Conservation (phyloP, 2,329 filamentous ascomycete genomes). For the Penicillium sp. region DNA sequence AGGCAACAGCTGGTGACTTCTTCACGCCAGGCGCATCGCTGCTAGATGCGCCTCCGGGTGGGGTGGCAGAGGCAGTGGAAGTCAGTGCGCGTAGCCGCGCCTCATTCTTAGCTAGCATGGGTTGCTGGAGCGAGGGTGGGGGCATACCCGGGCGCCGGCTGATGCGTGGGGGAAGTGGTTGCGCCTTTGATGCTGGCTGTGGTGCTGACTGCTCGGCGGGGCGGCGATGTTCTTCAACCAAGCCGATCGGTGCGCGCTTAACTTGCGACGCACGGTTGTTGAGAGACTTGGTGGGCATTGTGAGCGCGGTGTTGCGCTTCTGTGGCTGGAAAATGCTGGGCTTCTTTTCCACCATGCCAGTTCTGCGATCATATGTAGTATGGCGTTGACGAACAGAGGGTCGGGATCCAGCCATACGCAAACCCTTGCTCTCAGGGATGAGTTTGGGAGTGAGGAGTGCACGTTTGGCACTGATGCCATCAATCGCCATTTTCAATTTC, state of each 20-base stretch:
- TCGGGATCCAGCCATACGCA: conserved; percentile 31
- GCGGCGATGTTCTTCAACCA: conserved; percentile 45
- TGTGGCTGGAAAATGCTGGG: conserved; percentile 36
- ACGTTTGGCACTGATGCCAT: conserved; percentile 59
- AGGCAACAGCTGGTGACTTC: conserved; percentile 1
- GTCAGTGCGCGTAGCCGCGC: conserved; percentile 27
- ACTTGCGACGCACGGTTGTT: conserved; percentile 41
- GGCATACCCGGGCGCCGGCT: not conserved
- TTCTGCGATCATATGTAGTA: conserved; percentile 34
- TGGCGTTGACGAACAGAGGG: conserved; percentile 34
- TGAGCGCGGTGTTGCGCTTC: conserved; percentile 39
- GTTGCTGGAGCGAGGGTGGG: not conserved
- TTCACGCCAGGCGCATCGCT: not conserved
- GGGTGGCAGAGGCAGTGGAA: conserved; percentile 5
- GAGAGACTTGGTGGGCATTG: conserved; percentile 44
- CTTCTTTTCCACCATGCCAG: conserved; percentile 38
- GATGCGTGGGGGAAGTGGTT: conserved; percentile 8
- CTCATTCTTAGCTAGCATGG: conserved; percentile 18
- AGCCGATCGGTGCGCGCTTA: conserved; percentile 39
- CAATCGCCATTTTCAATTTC: conserved; percentile 58
- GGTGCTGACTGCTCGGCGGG: conserved; percentile 23
- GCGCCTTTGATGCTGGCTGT: conserved; percentile 7
- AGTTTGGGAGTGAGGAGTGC: conserved; percentile 59
- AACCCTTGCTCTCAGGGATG: conserved; percentile 38
- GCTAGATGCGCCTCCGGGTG: not conserved